Conservation (phyloP, 2,329 filamentous ascomycete genomes). For the Alternaria sp. region DNA sequence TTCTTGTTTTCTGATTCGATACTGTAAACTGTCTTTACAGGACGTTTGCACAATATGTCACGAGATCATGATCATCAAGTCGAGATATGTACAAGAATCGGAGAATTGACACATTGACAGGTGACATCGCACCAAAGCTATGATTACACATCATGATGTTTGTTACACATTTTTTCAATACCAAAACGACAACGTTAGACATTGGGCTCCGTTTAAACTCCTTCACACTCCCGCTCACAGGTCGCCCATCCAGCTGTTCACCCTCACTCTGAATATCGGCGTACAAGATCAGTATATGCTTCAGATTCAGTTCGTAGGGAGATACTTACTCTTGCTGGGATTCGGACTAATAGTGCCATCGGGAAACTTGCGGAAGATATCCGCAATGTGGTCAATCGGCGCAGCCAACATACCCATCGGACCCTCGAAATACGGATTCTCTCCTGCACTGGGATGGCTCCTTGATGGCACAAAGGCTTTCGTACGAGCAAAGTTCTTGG, state of each 20-base stretch:
- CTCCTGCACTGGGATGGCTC: slow-evolving; percentile 50
- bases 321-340: slow-evolving; percentile 30
- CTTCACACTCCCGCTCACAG: not conserved
- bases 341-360: slow-evolving; percentile 41
- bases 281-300: not conserved
- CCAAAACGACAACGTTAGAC: not conserved
- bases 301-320: not conserved
- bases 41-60: too few relatives aligned
- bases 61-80: too few relatives aligned
- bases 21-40: too few relatives aligned
- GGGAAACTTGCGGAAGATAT: slow-evolving; percentile 66
- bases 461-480: slow-evolving; percentile 45
- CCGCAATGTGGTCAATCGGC: slow-evolving; percentile 65
- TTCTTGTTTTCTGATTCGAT: too few relatives aligned
- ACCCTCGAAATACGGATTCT: slow-evolving; percentile 66
- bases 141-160: too few relatives aligned
- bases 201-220: not conserved
- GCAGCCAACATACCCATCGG: slow-evolving; percentile 63
- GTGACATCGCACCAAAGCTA: too few relatives aligned
- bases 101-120: too few relatives aligned
- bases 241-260: not conserved
- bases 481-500: slow-evolving; percentile 41
- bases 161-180: not conserved
- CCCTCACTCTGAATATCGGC: too few relatives aligned
- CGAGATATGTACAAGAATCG: too few relatives aligned